Evolutionary conservation across 2,329 filamentous ascomycete species (phyloP).

Genomic region (Pestalotiopsis fici): DNA sequence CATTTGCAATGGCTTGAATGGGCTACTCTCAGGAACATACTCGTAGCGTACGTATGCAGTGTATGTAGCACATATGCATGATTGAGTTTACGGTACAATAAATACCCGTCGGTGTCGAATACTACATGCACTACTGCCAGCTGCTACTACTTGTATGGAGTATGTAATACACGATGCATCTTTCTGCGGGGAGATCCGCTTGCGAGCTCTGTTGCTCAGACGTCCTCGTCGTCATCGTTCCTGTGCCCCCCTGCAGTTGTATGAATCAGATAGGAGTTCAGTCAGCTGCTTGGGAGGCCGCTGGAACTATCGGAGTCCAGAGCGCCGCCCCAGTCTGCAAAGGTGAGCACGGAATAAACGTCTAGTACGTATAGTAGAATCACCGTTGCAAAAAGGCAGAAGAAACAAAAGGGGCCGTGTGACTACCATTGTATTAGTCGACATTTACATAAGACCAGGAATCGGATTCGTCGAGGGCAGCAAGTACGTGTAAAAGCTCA

Average conservation of each 20-base stretch:
- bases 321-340: background rate
- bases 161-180: background rate
- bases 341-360: background rate
- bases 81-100: background rate
- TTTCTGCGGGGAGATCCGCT: background rate
- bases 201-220: background rate
- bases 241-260: background rate
- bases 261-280: background rate
- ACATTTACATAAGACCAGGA: background rate
- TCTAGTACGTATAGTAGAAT: too few relatives aligned
- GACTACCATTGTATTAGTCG: background rate
- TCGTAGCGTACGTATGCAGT: background rate
- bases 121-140: background rate
- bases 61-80: background rate
- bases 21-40: background rate
- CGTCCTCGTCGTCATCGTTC: background rate
- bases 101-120: background rate
- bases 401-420: background rate
- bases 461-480: background rate
- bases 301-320: background rate
- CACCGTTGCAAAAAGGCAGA: background rate
- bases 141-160: background rate
- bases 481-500: background rate
- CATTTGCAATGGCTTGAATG: constrained; percentile 7
- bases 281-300: background rate